Percentiles rank a stretch among this genome's conserved stretches.
These are phyloP conservation scores for Ophiocordyceps polyrhachis-furcata DNA, from an alignment of 2,329 filamentous ascomycete genomes.

Conservation along the genomic window DNA sequence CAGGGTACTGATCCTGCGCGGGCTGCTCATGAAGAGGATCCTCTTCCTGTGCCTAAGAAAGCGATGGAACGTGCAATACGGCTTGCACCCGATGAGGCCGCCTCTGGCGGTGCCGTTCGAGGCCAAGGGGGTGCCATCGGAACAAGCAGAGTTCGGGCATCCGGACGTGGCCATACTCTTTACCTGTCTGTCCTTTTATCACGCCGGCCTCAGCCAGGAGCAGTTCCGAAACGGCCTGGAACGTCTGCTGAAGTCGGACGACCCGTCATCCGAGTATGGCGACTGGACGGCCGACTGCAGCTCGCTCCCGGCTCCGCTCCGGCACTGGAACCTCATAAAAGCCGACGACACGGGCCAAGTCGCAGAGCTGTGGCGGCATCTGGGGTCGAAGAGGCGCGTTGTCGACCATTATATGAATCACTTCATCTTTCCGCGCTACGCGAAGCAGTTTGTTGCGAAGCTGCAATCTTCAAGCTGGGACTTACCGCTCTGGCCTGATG, in stretches of 20 bases:
- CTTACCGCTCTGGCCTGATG: slow-evolving; percentile 26
- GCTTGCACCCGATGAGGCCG: slow-evolving; percentile 29
- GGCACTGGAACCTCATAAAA: slow-evolving; percentile 38
- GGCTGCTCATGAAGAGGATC: slow-evolving; percentile 41
- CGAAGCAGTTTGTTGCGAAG: slow-evolving; percentile 45
- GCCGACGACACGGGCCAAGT: slow-evolving; percentile 35
- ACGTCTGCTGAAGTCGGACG: slow-evolving; percentile 30
- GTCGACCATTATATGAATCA: slow-evolving; percentile 44
- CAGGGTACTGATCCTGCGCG: slow-evolving; percentile 37
- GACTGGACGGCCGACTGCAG: slow-evolving; percentile 22
- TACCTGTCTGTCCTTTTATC: slow-evolving; percentile 50
- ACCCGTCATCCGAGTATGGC: slow-evolving; percentile 37
- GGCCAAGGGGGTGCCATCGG: slow-evolving; percentile 1
- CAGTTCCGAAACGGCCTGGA: slow-evolving; percentile 21
- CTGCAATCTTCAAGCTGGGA: slow-evolving; percentile 52
- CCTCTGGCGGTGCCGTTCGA: not conserved
- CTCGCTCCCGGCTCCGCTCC: slow-evolving; percentile 24
- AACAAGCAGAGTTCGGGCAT: slow-evolving; percentile 20
- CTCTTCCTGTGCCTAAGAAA: slow-evolving; percentile 41
- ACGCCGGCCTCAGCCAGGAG: slow-evolving; percentile 27
- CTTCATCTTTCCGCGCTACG: slow-evolving; percentile 46
- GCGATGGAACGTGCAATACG: slow-evolving; percentile 49
- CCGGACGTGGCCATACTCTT: slow-evolving; percentile 46
- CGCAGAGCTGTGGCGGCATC: slow-evolving; percentile 25
- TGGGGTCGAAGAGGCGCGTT: slow-evolving; percentile 28